A percentile compares a stretch with the other conserved stretches of the same genome.
Conservation (phyloP, 1,139 yeast genomes). For the Blastobotrys proliferans region DNA sequence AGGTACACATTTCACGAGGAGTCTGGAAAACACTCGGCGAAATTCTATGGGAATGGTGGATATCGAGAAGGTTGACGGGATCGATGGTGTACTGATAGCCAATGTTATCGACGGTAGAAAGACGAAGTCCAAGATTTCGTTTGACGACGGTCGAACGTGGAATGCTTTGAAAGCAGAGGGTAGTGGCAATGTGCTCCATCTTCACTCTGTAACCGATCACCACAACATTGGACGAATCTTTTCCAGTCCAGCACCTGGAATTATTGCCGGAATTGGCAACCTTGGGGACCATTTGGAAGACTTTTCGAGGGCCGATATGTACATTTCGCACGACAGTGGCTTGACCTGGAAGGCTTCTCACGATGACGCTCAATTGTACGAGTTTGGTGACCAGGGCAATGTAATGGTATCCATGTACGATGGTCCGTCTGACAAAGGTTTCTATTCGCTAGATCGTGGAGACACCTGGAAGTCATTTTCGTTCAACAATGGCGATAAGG, state of each 20-base stretch:
- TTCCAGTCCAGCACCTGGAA: slow-evolving; percentile 72
- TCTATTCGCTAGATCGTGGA: slow-evolving; percentile 75
- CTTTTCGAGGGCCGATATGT: slow-evolving; percentile 37
- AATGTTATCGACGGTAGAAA: slow-evolving; percentile 36
- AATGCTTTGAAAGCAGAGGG: slow-evolving; percentile 42
- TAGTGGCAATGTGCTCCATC: slow-evolving; percentile 48
- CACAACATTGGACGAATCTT: slow-evolving; percentile 54
- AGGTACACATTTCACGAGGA: slow-evolving; percentile 52
- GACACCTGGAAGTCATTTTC: slow-evolving; percentile 52
- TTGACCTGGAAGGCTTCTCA: slow-evolving; percentile 58
- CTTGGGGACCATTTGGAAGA: slow-evolving; percentile 29
- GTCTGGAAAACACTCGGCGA: slow-evolving; percentile 44
- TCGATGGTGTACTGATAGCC: slow-evolving; percentile 72
- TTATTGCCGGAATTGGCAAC: slow-evolving; percentile 49
- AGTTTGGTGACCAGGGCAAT: slow-evolving; percentile 82
- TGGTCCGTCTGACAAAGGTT: slow-evolving; percentile 27
- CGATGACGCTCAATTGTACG: slow-evolving; percentile 52
- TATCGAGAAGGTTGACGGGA: slow-evolving; percentile 50
- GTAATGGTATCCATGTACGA: slow-evolving; percentile 54
- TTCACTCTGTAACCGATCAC: slow-evolving; percentile 47
- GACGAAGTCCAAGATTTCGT: slow-evolving; percentile 45
- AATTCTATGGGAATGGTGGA: slow-evolving; percentile 40
- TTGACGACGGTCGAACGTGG: slow-evolving; percentile 69
- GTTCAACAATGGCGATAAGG: slow-evolving; percentile 45
- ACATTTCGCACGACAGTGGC: slow-evolving; percentile 77